Evolutionary conservation across 2,329 filamentous ascomycete genomes (phyloP).

Genomic region (Trichoderma asperellum): DNA sequence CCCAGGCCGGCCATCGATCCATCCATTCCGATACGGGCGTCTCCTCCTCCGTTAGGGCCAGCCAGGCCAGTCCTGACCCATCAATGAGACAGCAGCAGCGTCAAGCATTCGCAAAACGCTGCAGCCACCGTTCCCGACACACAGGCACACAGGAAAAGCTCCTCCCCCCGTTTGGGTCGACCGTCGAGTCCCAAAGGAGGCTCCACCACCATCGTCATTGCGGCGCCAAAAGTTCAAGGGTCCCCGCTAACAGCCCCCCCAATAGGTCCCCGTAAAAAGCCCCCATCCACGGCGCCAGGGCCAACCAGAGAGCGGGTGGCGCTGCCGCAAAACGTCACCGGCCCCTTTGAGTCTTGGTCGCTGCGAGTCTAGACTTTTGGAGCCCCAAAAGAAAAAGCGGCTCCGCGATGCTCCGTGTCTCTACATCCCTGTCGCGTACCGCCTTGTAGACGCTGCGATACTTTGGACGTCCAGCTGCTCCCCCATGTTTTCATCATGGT

Average conservation of each 20-base stretch:
- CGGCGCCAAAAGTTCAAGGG: conserved; percentile 29
- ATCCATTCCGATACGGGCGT: not conserved
- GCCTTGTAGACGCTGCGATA: not conserved
- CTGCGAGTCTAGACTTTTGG: conserved; percentile 30
- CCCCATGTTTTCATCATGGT: not conserved
- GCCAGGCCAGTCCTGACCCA: not conserved
- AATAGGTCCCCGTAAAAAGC: conserved; percentile 2
- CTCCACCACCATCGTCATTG: conserved; percentile 31
- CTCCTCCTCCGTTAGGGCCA: not conserved
- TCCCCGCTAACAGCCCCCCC: conserved; percentile 28
- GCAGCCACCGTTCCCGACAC: conserved; percentile 18
- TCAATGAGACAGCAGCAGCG: not conserved
- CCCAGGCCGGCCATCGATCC: not conserved
- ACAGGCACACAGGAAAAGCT: not conserved
- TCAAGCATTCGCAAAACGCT: not conserved
- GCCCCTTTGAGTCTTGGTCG: conserved; percentile 30
- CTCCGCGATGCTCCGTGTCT: conserved; percentile 22
- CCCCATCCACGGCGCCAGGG: conserved; percentile 1
- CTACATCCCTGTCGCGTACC: conserved; percentile 15
- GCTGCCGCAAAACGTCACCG: conserved; percentile 34
- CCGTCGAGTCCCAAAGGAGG: not conserved
- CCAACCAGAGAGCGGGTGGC: conserved; percentile 29
- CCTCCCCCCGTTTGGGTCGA: not conserved
- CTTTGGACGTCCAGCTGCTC: not conserved
- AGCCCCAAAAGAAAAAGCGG: conserved; percentile 25